A percentile compares a stretch with the other conserved stretches of the same genome.
phyloP scores from a whole-genome alignment of 352 stramenopile species.

The Globisporangium yorkense region DNA sequence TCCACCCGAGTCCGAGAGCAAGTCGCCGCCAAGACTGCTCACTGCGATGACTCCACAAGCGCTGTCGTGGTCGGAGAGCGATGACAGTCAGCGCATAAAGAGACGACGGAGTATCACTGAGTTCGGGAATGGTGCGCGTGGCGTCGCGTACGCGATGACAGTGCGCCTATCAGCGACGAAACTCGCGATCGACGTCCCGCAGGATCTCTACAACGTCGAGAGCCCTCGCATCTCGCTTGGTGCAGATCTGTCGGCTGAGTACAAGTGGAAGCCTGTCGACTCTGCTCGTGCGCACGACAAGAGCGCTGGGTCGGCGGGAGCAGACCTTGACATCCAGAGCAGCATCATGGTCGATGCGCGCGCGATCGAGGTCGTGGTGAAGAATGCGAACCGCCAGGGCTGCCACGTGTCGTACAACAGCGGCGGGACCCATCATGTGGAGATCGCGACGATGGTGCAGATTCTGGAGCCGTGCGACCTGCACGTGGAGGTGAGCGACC shows the following conservation, averaged over 20 bases:
- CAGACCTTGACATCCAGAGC: conserved; percentile 66
- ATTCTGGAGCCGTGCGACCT: conserved; percentile 73
- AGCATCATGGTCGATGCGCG: conserved; percentile 53
- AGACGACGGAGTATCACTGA: conserved; percentile 45
- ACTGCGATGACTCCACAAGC: not conserved
- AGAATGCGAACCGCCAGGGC: conserved; percentile 60
- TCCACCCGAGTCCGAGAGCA: conserved; percentile 15
- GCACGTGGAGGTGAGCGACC: conserved; percentile 55
- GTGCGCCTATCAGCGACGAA: conserved; percentile 37
- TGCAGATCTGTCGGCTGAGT: conserved; percentile 51
- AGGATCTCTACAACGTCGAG: conserved; percentile 30
- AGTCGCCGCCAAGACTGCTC: not conserved
- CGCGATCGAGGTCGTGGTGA: conserved; percentile 56
- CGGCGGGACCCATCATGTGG: conserved; percentile 3
- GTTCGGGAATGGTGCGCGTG: conserved; percentile 36
- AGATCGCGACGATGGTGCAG: conserved; percentile 50
- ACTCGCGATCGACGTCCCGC: conserved; percentile 51
- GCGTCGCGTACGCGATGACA: conserved; percentile 40
- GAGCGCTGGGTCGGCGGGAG: conserved; percentile 8
- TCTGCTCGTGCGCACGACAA: not conserved
- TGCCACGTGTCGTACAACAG: conserved; percentile 37
- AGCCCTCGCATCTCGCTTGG: conserved; percentile 45
- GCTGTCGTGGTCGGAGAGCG: not conserved
- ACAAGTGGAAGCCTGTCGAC: conserved; percentile 38
- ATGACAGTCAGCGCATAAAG: conserved; percentile 3